Base-by-base conservation (phyloP, 1,139 yeast genomes). In the Kluyveromyces marxianus region DNA sequence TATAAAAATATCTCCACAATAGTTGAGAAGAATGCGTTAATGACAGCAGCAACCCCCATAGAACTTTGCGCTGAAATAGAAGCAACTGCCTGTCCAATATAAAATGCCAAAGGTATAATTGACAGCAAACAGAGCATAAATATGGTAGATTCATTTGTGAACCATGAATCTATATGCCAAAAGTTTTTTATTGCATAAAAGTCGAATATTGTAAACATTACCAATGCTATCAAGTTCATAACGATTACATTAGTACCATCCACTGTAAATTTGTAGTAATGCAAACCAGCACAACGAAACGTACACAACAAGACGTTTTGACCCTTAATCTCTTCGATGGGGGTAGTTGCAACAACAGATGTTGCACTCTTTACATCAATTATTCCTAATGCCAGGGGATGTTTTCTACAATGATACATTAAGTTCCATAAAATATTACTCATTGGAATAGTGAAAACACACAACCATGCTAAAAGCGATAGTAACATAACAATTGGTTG, bases 1-100 rank as follows among this genome's bases (percentile, higher is more conserved):
- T 92, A 92, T 44, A 92, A 70, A 63, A 83, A 92, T 27, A 92
- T 87, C 62, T 92, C 99, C 10, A 92, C 97, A 44, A 94, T 76
- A 0, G 98, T 90, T 1, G 98, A 90, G 72, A 92, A 92, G 59
- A 94, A 90, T 0, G 99, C 99, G 65, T 92, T 92, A 56, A 92
- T 89, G 1, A 90, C 96, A 1, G 99, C 98, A 70, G 98, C 98
- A 54, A 92, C 82, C n/a, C 97, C 97, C 97, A 92, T 92, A 0
- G 97, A 90, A 0, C 97, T 88, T 68, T 94, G 98, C 0, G 98
- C 97, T 3, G 96, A 86, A 52, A 92, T 92, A 2, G 97, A 90
- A 0, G 99, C 99, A 27, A 92, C 98, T 2, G 97, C 98, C 65
- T 92, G 97, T 3, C 99, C 99, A 58, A 92, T 90, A 64, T 90